Conservation (phyloP, 2,329 filamentous ascomycete species). For the Colletotrichum camelliae region DNA sequence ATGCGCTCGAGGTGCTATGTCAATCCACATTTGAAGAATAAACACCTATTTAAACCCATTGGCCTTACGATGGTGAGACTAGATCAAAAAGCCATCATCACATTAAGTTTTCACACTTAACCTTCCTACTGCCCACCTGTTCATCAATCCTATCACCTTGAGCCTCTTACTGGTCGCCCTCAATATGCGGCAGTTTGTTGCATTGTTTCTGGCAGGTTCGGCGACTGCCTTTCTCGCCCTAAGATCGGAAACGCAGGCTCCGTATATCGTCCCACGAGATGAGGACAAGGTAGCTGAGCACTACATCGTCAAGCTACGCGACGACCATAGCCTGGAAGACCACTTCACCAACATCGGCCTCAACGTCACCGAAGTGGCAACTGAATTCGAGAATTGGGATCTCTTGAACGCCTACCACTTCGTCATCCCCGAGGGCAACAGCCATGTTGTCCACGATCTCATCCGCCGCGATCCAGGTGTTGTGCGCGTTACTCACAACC, state of each 20-base stretch:
- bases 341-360: not conserved
- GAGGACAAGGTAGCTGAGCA: not conserved
- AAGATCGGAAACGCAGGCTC: not conserved
- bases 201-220: not conserved
- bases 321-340: not conserved
- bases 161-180: rapidly evolving
- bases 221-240: not conserved
- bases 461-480: no score
- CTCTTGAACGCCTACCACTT: not conserved
- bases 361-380: not conserved
- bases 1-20: not conserved
- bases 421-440: not conserved
- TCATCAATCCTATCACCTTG: not conserved
- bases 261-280: not conserved
- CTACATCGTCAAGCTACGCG: not conserved
- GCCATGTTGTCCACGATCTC: not conserved
- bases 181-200: not conserved
- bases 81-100: not conserved
- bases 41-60: not conserved
- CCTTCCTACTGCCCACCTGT: not conserved
- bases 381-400: not conserved
- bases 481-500: no score
- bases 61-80: not conserved
- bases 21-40: not conserved
- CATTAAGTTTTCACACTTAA: rapidly evolving